phyloP scores from a whole-genome alignment of 225 moss, liverwort and hornwort genomes.

The Physcomitrellopsis africana region DNA sequence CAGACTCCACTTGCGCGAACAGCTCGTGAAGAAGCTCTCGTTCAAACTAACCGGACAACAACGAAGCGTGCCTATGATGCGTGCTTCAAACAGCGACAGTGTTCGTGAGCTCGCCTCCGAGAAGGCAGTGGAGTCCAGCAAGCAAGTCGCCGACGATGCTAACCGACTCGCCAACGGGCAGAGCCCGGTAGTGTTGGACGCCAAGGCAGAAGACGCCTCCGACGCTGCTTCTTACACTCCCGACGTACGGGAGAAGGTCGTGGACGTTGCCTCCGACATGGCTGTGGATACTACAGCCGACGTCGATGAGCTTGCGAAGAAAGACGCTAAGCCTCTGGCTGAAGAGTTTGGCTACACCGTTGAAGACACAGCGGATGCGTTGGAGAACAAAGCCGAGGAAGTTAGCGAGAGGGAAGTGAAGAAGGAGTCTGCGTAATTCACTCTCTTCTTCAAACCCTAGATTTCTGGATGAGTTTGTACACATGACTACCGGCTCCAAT shows the following conservation, averaged over 20 bases:
- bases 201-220: slow-evolving; percentile 36
- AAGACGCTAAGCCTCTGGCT: slow-evolving; percentile 39
- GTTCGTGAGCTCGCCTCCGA: slow-evolving; percentile 42
- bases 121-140: slow-evolving; percentile 47
- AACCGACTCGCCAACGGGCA: slow-evolving; percentile 33
- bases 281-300: slow-evolving; percentile 39
- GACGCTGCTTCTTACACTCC: slow-evolving; percentile 32
- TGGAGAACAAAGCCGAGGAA: slow-evolving; percentile 41
- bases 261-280: slow-evolving; percentile 48
- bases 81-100: slow-evolving; percentile 33
- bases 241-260: slow-evolving; percentile 31
- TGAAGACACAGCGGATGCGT: slow-evolving; percentile 30
- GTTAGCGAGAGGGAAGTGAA: slow-evolving; percentile 32
- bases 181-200: slow-evolving; percentile 24
- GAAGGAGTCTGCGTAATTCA: slow-evolving; percentile 18
- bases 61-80: not conserved
- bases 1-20: not conserved
- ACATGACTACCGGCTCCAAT: too few relatives aligned
- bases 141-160: slow-evolving; percentile 28
- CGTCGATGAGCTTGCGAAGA: slow-evolving; percentile 34
- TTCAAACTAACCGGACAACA: slow-evolving; percentile 18
- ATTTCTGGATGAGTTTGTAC: too few relatives aligned
- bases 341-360: slow-evolving; percentile 30
- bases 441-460: too few relatives aligned
- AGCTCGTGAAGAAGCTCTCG: not conserved